Conservation (phyloP, 305 asterid genomes). For the Fraxinus latifolia region DNA sequence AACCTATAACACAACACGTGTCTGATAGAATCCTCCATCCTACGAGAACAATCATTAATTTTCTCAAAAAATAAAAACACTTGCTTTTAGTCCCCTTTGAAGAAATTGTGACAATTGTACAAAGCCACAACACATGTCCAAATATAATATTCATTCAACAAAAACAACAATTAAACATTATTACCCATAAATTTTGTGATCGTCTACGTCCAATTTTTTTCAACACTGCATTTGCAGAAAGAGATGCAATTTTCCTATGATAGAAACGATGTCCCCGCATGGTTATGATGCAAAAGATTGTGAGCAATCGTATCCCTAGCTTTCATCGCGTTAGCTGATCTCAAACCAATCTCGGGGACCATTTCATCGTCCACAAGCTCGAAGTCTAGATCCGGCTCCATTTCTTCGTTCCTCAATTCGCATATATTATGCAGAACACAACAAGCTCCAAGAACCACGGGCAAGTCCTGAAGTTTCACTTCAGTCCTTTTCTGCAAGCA, state of each 20-base stretch:
- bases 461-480: conserved; percentile 17
- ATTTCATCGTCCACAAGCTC: conserved; percentile 22
- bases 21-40: neutral
- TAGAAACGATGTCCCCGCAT: neutral
- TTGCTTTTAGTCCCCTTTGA: neutral
- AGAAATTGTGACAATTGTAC: neutral
- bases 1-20: neutral
- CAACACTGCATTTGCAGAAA: neutral
- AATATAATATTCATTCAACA: neutral
- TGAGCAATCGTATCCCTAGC: conserved; percentile 17
- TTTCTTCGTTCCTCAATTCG: conserved; percentile 15
- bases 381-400: conserved; percentile 4
- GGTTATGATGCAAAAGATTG: conserved; percentile 7
- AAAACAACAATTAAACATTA: neutral
- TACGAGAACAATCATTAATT: neutral
- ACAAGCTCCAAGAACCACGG: conserved; percentile 20
- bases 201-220: neutral
- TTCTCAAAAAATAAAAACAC: neutral
- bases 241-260: neutral
- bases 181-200: neutral
- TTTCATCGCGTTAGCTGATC: conserved; percentile 8
- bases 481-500: conserved; percentile 21
- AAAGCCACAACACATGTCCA: neutral
- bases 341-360: conserved; percentile 13
- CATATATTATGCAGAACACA: conserved; percentile 25